Evolutionary conservation across 306 rosid species (phyloP).

Genomic region (Bauhinia variegata): DNA sequence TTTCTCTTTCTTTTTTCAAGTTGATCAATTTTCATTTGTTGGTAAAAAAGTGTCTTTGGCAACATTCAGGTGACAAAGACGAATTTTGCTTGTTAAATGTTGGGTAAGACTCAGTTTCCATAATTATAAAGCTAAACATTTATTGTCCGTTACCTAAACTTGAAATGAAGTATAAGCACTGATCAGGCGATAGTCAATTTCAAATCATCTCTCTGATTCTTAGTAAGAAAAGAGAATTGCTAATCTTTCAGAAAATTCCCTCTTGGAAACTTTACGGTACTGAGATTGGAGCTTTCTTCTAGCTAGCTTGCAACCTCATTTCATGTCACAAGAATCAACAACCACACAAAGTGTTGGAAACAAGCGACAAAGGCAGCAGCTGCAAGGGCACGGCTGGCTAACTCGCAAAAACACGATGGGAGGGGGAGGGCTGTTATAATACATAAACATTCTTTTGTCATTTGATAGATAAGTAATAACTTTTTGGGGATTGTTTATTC

Average conservation of each 20-base stretch:
- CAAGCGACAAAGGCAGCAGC: slow-evolving; percentile 46
- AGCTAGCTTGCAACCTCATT: slow-evolving; percentile 44
- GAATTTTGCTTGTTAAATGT: slow-evolving; percentile 22
- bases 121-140: slow-evolving; percentile 22
- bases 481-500: slow-evolving; percentile 36
- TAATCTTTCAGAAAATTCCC: background rate
- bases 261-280: slow-evolving; percentile 3
- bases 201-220: slow-evolving; percentile 18
- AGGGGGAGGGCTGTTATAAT: slow-evolving; percentile 24
- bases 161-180: slow-evolving; percentile 24
- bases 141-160: slow-evolving; percentile 25
- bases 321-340: slow-evolving; percentile 44
- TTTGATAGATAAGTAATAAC: slow-evolving; percentile 55
- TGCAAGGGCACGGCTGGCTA: slow-evolving; percentile 47
- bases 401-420: slow-evolving; percentile 24
- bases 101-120: slow-evolving; percentile 40
- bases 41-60: slow-evolving; percentile 29
- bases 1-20: slow-evolving; percentile 7
- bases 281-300: slow-evolving; percentile 33
- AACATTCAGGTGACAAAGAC: slow-evolving; percentile 40
- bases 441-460: slow-evolving; percentile 34
- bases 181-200: slow-evolving; percentile 22
- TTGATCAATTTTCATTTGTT: slow-evolving; percentile 16
- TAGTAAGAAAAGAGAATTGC: background rate
- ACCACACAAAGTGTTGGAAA: slow-evolving; percentile 47